Conservation (phyloP, 768 basidiomycete genomes). For the Naganishia onofrii region DNA sequence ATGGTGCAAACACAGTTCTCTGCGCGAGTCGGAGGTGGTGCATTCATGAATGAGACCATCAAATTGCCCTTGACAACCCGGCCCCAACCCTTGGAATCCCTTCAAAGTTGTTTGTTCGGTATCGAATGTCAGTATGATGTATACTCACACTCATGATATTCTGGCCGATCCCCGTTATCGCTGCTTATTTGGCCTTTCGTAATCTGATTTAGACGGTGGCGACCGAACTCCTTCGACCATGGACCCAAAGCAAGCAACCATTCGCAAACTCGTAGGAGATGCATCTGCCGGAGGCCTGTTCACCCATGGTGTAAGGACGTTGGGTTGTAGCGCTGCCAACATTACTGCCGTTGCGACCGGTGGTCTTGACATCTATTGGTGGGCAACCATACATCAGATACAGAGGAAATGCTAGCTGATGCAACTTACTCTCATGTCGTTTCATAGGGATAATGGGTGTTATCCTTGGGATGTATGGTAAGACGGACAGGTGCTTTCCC, state of each 20-base stretch:
- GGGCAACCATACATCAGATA: constrained; percentile 33
- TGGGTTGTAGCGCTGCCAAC: constrained; percentile 61
- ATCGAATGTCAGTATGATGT: constrained; percentile 39
- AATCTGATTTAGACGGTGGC: constrained; percentile 57
- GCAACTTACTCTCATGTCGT: constrained; percentile 38
- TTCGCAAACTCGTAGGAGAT: constrained; percentile 72
- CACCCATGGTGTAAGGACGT: constrained; percentile 75
- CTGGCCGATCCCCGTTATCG: neutral
- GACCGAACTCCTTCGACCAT: constrained; percentile 32
- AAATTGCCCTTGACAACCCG: constrained; percentile 62
- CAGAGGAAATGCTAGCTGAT: neutral
- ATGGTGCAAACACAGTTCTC: constrained; percentile 58
- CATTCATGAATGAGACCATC: constrained; percentile 63
- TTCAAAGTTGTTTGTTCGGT: constrained; percentile 63
- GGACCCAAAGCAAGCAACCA: constrained; percentile 63
- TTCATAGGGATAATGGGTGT: constrained; percentile 57
- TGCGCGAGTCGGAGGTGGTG: constrained; percentile 73
- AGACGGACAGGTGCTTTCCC: neutral
- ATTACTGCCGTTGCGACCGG: constrained; percentile 73
- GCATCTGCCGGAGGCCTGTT: constrained; percentile 72
- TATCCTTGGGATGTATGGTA: constrained; percentile 68
- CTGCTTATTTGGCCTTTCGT: neutral
- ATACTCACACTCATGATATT: too few relatives aligned
- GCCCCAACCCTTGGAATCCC: constrained; percentile 62
- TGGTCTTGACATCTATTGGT: constrained; percentile 83